Base-by-base conservation (phyloP, 768 basidiomycete genomes). In the Leucocoprinus sp. region DNA sequence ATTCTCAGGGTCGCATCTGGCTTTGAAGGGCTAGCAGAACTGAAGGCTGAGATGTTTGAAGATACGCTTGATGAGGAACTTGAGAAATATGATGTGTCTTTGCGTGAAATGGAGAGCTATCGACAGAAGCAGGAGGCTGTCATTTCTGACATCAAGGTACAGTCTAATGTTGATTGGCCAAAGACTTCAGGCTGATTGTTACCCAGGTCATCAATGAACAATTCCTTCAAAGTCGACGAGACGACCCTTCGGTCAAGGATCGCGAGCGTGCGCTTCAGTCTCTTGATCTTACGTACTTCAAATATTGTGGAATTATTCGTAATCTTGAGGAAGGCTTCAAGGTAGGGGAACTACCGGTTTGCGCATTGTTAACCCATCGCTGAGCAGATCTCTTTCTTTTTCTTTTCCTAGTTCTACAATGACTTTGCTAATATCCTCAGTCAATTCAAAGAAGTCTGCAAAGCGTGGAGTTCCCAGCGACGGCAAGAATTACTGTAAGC, bases 331-430 rank as follows among this genome's bases (percentile, higher is more conserved):
- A 98, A 58, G 93, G 93, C 4, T 71, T 86, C 55, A 84, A 89
- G 68, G 91, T 84, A 53, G 11, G 64, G 51, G 21, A 24, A 35
- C 34, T 34, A n/a, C n/a, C n/a, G n/a, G n/a, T n/a, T n/a, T n/a
- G n/a, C n/a, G n/a, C n/a, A n/a, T n/a, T n/a, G n/a, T n/a, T n/a
- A n/a, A n/a, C n/a, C n/a, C n/a, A n/a, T n/a, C n/a, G n/a, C n/a
- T n/a, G n/a, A n/a, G n/a, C n/a, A n/a, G n/a, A n/a, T n/a, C n/a
- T n/a, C n/a, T n/a, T n/a, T n/a, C n/a, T n/a, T n/a, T n/a, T n/a
- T n/a, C n/a, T n/a, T n/a, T n/a, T n/a, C n/a, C n/a, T 50, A 93
- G 86, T 98, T 97, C 57, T 95, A 99, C 60, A 92, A 90, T 50
- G 85, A 89, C 55, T 74, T 98, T 44, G 73, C 78, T 2, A 75